Evolutionary conservation across 495 filamentous ascomycete genomes (phyloP), one percentile per base, ranked within the genome.

Genomic region (Neurospora cerealis): DNA sequence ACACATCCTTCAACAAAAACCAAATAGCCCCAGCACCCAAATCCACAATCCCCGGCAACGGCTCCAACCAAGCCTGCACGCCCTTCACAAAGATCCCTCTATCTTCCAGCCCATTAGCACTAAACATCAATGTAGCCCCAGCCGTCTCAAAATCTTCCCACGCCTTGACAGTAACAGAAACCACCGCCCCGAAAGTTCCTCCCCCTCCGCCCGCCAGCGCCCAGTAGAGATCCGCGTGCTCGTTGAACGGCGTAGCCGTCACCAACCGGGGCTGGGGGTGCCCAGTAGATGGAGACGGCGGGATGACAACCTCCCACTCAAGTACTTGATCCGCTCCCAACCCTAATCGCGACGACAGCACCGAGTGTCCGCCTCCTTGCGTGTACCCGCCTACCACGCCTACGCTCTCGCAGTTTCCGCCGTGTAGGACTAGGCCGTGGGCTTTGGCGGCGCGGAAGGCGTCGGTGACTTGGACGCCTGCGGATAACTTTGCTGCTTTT

Each of bases 321-420:
- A 93, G 84, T 1, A 83, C 82, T 36, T 91, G 83, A 73, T 92
- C 90, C 0, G 90, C 89, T 4, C 78, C 89, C 0, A 93, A 79
- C 0, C 91, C 91, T 0, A 46, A 84, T 88, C 5, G 76, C 80
- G 87, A 85, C 7, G 77, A 76, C 0, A 93, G 80, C 0, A 86
- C 77, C 3, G 83, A 84, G 75, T 90, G 88, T 0, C 91, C 91
- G 15, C 88, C 90, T 3, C 89, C 89, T 74, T 87, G 86, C 9
- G 81, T 86, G 74, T 87, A 87, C 42, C 42, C 19, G 8, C 85
- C 87, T 4, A 79, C 83, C 24, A 81, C 48, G n/a, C 85, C 85
- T 17, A 88, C 87, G 2, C 83, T 86, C 0, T 79, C 78, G 69
- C 85, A 87, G 42, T 82, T 81, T 2, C 83, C 84, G 3, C 83